Conservation (phyloP, 2,329 filamentous ascomycete genomes). For the Pyricularia grisea region DNA sequence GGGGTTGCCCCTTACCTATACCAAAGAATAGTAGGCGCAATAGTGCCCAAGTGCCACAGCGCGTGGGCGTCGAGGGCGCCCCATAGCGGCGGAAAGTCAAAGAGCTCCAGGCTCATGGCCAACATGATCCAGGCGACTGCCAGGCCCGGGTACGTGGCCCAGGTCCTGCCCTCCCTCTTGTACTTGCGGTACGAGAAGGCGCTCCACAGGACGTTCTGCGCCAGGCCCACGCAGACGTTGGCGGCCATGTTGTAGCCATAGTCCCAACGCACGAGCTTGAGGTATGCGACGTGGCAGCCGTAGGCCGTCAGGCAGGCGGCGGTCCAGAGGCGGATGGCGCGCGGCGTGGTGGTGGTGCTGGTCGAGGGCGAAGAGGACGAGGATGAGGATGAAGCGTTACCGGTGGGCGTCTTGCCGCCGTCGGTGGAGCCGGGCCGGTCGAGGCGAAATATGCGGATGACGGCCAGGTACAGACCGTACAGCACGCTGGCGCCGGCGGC, state of each 20-base stretch:
- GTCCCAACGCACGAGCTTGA: slow-evolving; percentile 82
- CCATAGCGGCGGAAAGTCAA: slow-evolving; percentile 82
- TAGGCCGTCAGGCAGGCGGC: slow-evolving; percentile 63
- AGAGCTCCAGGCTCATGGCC: slow-evolving; percentile 90
- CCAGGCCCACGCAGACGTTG: slow-evolving; percentile 72
- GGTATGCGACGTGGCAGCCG: slow-evolving; percentile 66
- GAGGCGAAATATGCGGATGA: slow-evolving; percentile 74
- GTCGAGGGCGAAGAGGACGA: too few relatives aligned
- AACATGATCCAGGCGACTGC: slow-evolving; percentile 87
- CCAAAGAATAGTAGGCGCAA: slow-evolving; percentile 79
- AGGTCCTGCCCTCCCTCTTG: slow-evolving; percentile 57
- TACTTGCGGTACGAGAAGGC: slow-evolving; percentile 74
- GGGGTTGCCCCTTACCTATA: slow-evolving; percentile 65
- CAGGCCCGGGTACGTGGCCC: slow-evolving; percentile 84
- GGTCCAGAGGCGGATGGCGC: slow-evolving; percentile 65
- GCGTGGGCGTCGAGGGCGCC: slow-evolving; percentile 88
- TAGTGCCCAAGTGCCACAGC: slow-evolving; percentile 91
- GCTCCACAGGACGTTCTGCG: slow-evolving; percentile 79
- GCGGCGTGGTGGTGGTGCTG: slow-evolving; percentile 28
- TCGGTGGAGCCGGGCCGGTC: slow-evolving; percentile 37
- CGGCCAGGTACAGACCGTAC: slow-evolving; percentile 82
- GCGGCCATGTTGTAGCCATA: slow-evolving; percentile 98
- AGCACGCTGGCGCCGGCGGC: slow-evolving; percentile 82
- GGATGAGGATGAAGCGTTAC: slow-evolving; percentile 1
- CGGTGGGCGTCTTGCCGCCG: background rate